Evolutionary conservation across 306 rosid genomes (phyloP).

Genomic region (Dryas alaskensis): DNA sequence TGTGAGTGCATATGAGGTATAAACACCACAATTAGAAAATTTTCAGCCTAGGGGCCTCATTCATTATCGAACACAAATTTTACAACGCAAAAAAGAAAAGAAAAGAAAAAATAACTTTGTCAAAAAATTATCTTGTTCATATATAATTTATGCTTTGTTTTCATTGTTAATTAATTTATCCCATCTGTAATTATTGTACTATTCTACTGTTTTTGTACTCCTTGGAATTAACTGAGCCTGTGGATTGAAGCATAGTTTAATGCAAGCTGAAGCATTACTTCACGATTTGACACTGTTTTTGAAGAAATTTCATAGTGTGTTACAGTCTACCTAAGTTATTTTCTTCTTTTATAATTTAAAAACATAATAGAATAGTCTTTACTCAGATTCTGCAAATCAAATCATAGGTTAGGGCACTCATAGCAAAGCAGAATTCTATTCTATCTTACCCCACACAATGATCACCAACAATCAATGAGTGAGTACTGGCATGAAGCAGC

Average conservation of each 20-base stretch:
- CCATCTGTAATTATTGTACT: neutral
- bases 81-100: neutral
- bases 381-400: slow-evolving; percentile 5
- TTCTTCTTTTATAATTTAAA: neutral
- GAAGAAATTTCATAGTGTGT: neutral
- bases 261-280: neutral
- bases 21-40: neutral
- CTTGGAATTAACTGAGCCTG: neutral
- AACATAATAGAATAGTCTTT: slow-evolving; percentile 2
- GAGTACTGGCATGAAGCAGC: slow-evolving; percentile 61
- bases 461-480: slow-evolving; percentile 83
- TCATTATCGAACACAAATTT: neutral
- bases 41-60: neutral
- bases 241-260: neutral
- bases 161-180: neutral
- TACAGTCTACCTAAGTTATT: neutral
- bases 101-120: neutral
- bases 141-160: neutral
- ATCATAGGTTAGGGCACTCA: neutral
- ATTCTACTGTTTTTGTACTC: neutral
- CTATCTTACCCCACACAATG: slow-evolving; percentile 88
- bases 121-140: neutral
- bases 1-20: neutral
- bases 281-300: neutral
- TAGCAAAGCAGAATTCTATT: slow-evolving; percentile 5